A percentile compares a stretch with the other conserved stretches of the same genome.
phyloP scores from a whole-genome alignment of 306 rosid species.

The Prunus davidiana region DNA sequence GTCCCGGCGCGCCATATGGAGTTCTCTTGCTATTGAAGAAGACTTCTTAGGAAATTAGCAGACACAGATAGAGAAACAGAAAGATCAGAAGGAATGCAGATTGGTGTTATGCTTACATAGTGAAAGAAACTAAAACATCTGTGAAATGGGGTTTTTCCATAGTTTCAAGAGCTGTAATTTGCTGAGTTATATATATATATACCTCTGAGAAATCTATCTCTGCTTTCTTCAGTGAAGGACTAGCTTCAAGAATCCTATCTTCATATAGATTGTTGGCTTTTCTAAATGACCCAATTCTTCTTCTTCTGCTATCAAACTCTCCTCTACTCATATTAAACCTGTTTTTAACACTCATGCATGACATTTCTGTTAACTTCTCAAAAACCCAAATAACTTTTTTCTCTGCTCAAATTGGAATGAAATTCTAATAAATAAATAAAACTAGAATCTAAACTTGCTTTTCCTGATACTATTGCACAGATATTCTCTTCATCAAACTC shows the following conservation, averaged over 20 bases:
- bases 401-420: not conserved
- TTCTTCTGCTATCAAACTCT: constrained; percentile 35
- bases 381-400: not conserved
- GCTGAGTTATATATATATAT: constrained; percentile 15
- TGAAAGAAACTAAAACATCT: constrained; percentile 4
- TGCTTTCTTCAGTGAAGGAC: constrained; percentile 39
- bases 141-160: not conserved
- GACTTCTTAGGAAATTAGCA: constrained; percentile 26
- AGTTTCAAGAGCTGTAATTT: not conserved
- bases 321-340: constrained; percentile 54
- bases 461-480: too few relatives aligned
- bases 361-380: not conserved
- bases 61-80: not conserved
- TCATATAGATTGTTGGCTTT: constrained; percentile 47
- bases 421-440: not conserved
- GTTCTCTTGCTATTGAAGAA: constrained; percentile 57
- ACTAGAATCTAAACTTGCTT: too few relatives aligned
- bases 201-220: constrained; percentile 46
- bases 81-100: constrained; percentile 3
- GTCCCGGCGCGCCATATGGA: constrained; percentile 52
- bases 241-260: constrained; percentile 39
- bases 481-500: not conserved
- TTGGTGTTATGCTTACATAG: not conserved
- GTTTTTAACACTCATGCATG: not conserved
- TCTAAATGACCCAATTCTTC: constrained; percentile 56